Evolutionary conservation across 768 basidiomycete species (phyloP).

Genomic region (Candolleomyces efflorescens): DNA sequence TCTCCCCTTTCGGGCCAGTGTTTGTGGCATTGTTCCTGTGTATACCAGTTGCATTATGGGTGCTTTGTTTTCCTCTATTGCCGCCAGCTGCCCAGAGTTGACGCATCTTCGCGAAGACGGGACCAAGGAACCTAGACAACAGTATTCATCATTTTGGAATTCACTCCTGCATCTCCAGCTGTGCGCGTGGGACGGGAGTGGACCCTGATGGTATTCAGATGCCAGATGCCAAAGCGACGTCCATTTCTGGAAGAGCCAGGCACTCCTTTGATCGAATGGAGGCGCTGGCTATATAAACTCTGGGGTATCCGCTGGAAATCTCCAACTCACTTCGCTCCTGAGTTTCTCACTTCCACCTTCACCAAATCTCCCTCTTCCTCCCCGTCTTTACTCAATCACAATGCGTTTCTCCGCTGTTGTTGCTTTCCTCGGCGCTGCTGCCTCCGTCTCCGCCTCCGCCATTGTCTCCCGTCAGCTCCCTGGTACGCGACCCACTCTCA

Average conservation of each 20-base stretch:
- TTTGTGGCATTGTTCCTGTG: slow-evolving; percentile 25
- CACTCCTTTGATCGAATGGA: neutral
- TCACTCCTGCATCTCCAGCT: too few relatives aligned
- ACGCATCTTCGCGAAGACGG: neutral
- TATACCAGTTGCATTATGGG: slow-evolving; percentile 15
- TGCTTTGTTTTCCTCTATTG: neutral
- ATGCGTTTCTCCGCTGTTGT: slow-evolving; percentile 54
- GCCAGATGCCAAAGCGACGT: neutral
- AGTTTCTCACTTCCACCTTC: slow-evolving; percentile 15
- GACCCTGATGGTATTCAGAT: neutral
- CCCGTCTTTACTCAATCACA: slow-evolving; percentile 16
- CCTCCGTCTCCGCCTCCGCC: slow-evolving; percentile 35
- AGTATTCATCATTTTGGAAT: neutral
- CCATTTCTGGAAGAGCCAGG: neutral
- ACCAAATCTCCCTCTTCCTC: slow-evolving; percentile 15
- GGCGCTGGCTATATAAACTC: slow-evolving; percentile 10
- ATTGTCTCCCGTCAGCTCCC: slow-evolving; percentile 36
- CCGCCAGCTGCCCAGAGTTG: too few relatives aligned
- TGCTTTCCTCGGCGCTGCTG: slow-evolving; percentile 35
- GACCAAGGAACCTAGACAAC: neutral
- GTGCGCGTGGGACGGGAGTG: too few relatives aligned
- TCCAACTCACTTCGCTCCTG: slow-evolving; percentile 14
- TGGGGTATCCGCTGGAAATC: neutral
- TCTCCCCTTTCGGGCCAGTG: slow-evolving; percentile 13
- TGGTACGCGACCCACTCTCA: slow-evolving; percentile 17